Evolutionary conservation across 2,329 filamentous ascomycete genomes (phyloP).

Genomic region (Sphaerostilbella broomeana): DNA sequence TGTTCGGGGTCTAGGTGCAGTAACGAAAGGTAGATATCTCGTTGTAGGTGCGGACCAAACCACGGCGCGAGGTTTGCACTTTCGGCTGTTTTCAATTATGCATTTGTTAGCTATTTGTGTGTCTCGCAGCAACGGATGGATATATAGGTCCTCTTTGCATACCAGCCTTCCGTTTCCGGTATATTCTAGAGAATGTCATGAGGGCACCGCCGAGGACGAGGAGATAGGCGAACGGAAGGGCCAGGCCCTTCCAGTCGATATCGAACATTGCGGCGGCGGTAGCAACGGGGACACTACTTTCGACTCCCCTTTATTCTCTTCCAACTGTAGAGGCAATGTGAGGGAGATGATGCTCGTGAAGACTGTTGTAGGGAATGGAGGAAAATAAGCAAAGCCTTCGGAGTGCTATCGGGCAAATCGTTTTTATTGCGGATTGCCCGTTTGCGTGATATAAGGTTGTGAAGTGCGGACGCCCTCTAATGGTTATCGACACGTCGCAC

Average conservation of each 20-base stretch:
- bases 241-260: slow-evolving; percentile 75
- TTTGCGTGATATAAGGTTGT: background rate
- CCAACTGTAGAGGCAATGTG: no score
- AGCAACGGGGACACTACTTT: slow-evolving; percentile 1
- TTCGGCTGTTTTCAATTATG: slow-evolving; percentile 47
- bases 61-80: slow-evolving; percentile 84
- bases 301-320: background rate
- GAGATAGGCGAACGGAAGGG: slow-evolving; percentile 84
- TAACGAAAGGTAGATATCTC: slow-evolving; percentile 90
- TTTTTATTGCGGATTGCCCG: no score
- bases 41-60: slow-evolving; percentile 86
- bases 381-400: no score
- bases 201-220: slow-evolving; percentile 80
- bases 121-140: background rate
- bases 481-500: slow-evolving; percentile 14
- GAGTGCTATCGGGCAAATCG: no score
- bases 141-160: slow-evolving; percentile 24
- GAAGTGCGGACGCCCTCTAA: no score
- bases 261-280: slow-evolving; percentile 41
- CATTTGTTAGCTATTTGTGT: background rate
- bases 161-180: slow-evolving; percentile 86
- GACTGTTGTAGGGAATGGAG: no score
- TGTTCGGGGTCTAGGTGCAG: slow-evolving; percentile 66
- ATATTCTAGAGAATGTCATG: slow-evolving; percentile 85
- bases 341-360: no score